Evolutionary conservation across 2,329 filamentous ascomycete genomes (phyloP), one percentile per base, ranked within the genome.

Genomic region (Gliomastix tumulicola): DNA sequence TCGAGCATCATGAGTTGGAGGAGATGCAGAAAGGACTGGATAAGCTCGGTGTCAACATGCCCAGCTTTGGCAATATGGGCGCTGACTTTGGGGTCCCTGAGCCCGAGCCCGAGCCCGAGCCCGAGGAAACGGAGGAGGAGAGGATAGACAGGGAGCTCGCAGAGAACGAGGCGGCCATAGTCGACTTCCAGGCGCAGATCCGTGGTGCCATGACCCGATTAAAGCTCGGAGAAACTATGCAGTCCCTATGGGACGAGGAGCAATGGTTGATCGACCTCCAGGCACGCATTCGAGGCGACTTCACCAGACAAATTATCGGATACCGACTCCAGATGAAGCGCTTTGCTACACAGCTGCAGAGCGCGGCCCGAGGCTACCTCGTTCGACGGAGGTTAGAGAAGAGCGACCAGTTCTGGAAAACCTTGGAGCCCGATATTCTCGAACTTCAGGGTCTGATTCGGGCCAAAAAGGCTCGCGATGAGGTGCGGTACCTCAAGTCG

Each of bases 1-100:
- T 98, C 51, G 92, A 96, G 53, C 88, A 97, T 52, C 90, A 97
- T 65, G 94, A 98, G 55, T 73, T 98, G 20, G 92, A 98, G 60
- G 88, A 88, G 43, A 95, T 89, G 63, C 92, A 98, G 54, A 96
- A 95, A 55, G 92, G 92, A 32, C 77, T 98, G 32, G 92, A 98
- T 66, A 94, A 92, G 60, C 82, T 94, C 44, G 94, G 94, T 37
- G 77, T 90, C 45, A 94, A 78, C 53, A 96, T 98, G 88, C 92
- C 92, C 27, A 95, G 88, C 65, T 98, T 98, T 65, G 88, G 88
- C 38, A 94, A 89, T 41, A 97, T 98, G 85, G 84, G 89, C 35
- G 90, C 88, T 44, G 90, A 92, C 53, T 96, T 98, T 68, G 88
- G 88, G 25, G 83, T 90, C 6, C 50, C 59, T 18, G 88, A 94